Conservation (phyloP, 192 early-diverging fungal species). For the Coemansia sp. region DNA sequence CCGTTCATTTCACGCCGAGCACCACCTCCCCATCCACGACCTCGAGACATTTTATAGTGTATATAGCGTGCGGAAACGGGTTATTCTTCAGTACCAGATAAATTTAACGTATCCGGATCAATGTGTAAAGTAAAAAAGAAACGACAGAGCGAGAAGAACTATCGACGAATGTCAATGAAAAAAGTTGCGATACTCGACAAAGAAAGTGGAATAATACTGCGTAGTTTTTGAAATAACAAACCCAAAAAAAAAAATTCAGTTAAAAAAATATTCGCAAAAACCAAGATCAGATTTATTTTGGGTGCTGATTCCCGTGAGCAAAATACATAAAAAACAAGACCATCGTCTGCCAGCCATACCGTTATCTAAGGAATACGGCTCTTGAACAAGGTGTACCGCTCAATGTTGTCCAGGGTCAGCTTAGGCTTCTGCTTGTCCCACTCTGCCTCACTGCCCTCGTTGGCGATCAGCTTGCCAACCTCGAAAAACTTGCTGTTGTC, state of each 20-base stretch:
- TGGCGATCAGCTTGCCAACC: conserved; percentile 42
- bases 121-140: no score
- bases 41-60: conserved; percentile 24
- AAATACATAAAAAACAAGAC: background rate
- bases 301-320: background rate
- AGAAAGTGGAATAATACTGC: background rate
- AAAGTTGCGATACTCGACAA: no score
- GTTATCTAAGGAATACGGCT: conserved; percentile 74
- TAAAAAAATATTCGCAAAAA: background rate
- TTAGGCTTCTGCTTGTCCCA: conserved; percentile 59
- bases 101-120: background rate
- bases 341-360: no score
- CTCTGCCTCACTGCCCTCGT: conserved; percentile 37
- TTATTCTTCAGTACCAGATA: no score
- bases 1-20: conserved; percentile 39
- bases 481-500: conserved; percentile 38
- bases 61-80: background rate
- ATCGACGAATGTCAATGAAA: no score
- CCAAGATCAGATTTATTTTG: background rate
- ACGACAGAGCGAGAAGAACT: no score
- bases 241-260: background rate
- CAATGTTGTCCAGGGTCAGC: conserved; percentile 79
- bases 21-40: conserved; percentile 41
- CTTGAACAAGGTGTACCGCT: conserved; percentile 88
- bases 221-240: no score